Base-by-base conservation (phyloP, 495 filamentous ascomycete genomes). In the Penicillium waksmanii region DNA sequence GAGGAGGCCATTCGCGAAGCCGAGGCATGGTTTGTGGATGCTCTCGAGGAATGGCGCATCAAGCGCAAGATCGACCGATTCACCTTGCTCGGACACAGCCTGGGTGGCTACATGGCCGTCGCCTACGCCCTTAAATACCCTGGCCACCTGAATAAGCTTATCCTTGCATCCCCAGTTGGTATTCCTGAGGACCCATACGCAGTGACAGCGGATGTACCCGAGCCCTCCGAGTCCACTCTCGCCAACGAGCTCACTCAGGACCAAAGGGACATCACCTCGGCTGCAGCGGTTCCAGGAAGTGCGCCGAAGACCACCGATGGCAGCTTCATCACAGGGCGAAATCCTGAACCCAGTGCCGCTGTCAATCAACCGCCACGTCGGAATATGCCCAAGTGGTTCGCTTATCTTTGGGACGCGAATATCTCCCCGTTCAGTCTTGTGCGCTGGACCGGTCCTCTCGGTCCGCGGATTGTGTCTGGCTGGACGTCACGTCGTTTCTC, bases 81-180 rank as follows among this genome's bases (percentile, higher is more conserved):
- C 66, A 98, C 95, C 0, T 79, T 98, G 18, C 81, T 98, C 12
- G 95, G 93, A 43, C 95, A 98, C 76, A 95, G 90, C 51, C 77
- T 98, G 27, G 95, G 95, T 48, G 95, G 95, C 21, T 98, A 98
- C 69, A 86, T 98, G 73, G 90, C 92, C 3, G 90, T 96, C 0
- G 91, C 92, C 12, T 98, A 98, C 71, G 91, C 95, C 0, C 83
- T 98, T 53, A 98, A 98, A 71, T 98, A 98, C 67, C 93, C 94
- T 3, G 92, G 93, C 15, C 90, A 86, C 50, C 75, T 98, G 33
- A 96, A 98, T 71, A 98, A 98, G 76, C 86, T 98, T 51, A 95
- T 98, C 59, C 82, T 98, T 31, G 95, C 91, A 2, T 96, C 91
- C 4, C 95, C 95, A 0, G 96, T 96, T 43, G 95, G 95, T 18